Evolutionary conservation across 1,284 basidiomycete species (phyloP).

Genomic region (Ceratobasidium sp.): DNA sequence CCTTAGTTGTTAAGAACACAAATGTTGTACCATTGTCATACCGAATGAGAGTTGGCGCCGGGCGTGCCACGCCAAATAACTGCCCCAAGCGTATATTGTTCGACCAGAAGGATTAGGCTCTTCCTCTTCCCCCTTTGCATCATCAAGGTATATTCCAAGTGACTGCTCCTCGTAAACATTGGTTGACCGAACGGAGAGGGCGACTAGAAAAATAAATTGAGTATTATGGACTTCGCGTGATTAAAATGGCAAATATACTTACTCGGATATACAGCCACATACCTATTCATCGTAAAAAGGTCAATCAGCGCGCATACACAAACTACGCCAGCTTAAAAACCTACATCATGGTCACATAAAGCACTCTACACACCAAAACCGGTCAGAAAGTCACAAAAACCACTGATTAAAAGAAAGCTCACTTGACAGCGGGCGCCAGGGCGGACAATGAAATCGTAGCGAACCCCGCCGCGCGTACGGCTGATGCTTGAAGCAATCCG

Average conservation of each 20-base stretch:
- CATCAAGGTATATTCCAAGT: conserved; percentile 78
- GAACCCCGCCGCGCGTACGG: conserved; percentile 88
- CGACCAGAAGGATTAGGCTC: conserved; percentile 63
- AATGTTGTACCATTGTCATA: conserved; percentile 55
- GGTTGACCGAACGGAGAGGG: conserved; percentile 88
- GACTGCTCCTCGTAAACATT: conserved; percentile 97
- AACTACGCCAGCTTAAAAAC: neutral
- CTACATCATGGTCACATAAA: conserved; percentile 90
- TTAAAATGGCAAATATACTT: conserved; percentile 57
- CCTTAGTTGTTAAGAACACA: conserved; percentile 44
- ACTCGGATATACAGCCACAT: conserved; percentile 69
- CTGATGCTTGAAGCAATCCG: conserved; percentile 73
- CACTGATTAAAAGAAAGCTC: neutral
- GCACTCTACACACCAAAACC: conserved; percentile 60
- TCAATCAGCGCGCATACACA: neutral
- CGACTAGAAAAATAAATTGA: conserved; percentile 57
- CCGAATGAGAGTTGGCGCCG: conserved; percentile 91
- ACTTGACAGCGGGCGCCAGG: conserved; percentile 87
- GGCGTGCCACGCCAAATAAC: conserved; percentile 83
- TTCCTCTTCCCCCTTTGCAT: conserved; percentile 62
- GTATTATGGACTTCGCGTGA: conserved; percentile 61
- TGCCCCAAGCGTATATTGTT: conserved; percentile 79
- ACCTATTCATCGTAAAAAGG: conserved; percentile 52
- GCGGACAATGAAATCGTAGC: conserved; percentile 79
- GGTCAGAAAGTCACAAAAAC: neutral